Conservation (phyloP, 495 filamentous ascomycete genomes). For the Penicilliopsis zonata region DNA sequence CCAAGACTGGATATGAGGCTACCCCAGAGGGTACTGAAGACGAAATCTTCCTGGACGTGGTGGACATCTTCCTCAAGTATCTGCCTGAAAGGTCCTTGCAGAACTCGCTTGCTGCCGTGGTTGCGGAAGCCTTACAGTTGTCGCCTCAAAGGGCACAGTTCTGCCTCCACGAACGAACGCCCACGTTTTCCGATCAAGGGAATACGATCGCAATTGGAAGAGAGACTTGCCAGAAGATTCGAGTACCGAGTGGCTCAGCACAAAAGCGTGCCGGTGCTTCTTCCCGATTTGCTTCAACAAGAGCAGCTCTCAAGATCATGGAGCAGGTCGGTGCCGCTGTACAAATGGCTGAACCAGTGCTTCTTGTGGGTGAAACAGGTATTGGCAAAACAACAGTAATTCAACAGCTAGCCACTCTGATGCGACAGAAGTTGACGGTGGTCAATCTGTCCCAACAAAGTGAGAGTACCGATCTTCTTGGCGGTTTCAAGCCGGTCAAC, state of each 20-base stretch:
- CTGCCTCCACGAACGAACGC: slow-evolving; percentile 55
- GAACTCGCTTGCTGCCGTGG: slow-evolving; percentile 45
- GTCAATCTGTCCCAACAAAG: slow-evolving; percentile 97
- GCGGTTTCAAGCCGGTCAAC: slow-evolving; percentile 92
- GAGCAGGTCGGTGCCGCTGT: slow-evolving; percentile 80
- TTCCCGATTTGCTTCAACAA: slow-evolving; percentile 32
- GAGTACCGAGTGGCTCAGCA: slow-evolving; percentile 23
- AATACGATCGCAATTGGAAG: slow-evolving; percentile 55
- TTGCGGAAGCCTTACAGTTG: slow-evolving; percentile 77
- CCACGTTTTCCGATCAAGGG: slow-evolving; percentile 46
- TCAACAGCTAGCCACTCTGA: slow-evolving; percentile 74
- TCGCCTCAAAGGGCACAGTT: slow-evolving; percentile 65
- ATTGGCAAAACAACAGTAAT: slow-evolving; percentile 95
- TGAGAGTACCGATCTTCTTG: slow-evolving; percentile 83
- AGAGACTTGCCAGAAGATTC: slow-evolving; percentile 36
- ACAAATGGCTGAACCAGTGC: slow-evolving; percentile 70
- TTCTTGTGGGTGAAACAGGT: slow-evolving; percentile 95
- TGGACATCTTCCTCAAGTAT: slow-evolving; percentile 78
- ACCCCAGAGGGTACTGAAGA: slow-evolving; percentile 62
- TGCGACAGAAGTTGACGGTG: slow-evolving; percentile 72
- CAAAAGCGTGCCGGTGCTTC: slow-evolving; percentile 21
- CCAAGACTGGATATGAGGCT: slow-evolving; percentile 62
- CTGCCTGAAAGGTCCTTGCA: slow-evolving; percentile 55
- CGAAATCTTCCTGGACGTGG: slow-evolving; percentile 78
- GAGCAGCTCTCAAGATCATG: slow-evolving; percentile 37